Evolutionary conservation across 495 filamentous ascomycete genomes (phyloP).

Genomic region (Trichoderma orchidacearum): DNA sequence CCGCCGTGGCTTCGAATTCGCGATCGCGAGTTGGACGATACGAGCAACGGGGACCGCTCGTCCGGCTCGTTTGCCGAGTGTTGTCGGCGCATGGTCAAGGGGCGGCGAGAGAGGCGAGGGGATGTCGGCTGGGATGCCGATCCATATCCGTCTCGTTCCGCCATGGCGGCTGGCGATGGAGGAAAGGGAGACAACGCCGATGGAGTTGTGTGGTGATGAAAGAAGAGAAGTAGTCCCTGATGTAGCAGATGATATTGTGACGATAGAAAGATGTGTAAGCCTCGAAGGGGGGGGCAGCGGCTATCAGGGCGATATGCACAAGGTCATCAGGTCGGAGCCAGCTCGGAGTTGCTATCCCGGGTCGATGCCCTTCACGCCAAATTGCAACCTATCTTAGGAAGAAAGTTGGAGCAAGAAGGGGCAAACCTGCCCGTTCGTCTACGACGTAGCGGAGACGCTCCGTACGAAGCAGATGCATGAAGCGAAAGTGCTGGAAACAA

Average conservation of each 20-base stretch:
- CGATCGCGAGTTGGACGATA: constrained; percentile 20
- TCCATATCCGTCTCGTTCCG: not conserved
- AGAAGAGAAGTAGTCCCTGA: no score
- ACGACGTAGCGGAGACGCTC: no score
- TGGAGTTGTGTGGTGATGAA: not conserved
- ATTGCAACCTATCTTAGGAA: no score
- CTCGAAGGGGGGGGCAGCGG: not conserved
- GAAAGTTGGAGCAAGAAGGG: no score
- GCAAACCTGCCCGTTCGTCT: no score
- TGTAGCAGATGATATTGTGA: not conserved
- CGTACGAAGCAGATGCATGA: no score
- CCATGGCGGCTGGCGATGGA: not conserved
- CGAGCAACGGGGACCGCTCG: constrained; percentile 33
- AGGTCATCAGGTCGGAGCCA: not conserved
- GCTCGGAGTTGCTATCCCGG: not conserved
- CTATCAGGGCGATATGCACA: not conserved
- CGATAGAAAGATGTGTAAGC: not conserved
- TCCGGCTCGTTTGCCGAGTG: constrained; percentile 24
- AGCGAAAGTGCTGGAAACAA: no score
- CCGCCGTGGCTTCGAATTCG: constrained; percentile 28
- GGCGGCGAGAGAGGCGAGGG: not conserved
- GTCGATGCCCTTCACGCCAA: no score
- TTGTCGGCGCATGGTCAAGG: not conserved
- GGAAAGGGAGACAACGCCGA: not conserved
- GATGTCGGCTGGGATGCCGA: not conserved